Percentiles rank a stretch among this genome's conserved stretches.
Evolutionary conservation across 768 basidiomycete genomes (phyloP).

Genomic region (Rhizopogon sp.): DNA sequence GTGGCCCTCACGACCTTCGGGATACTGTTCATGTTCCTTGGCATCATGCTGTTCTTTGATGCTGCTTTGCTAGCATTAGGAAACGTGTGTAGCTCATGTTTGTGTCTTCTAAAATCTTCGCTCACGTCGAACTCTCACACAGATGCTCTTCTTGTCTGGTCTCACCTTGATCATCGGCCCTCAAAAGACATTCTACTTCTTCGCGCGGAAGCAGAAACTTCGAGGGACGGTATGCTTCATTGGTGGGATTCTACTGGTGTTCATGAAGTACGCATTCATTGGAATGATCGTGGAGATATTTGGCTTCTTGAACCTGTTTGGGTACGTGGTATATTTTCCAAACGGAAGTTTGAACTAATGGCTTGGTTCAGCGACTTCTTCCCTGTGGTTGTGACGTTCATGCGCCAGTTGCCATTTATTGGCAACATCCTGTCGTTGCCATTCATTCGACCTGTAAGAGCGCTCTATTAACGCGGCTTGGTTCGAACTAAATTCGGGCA

Average conservation of each 20-base stretch:
- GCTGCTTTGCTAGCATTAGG: constrained; percentile 94
- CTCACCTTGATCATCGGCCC: constrained; percentile 96
- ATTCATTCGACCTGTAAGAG: constrained; percentile 74
- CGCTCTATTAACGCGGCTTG: background rate
- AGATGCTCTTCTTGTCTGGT: constrained; percentile 94
- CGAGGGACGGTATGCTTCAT: constrained; percentile 87
- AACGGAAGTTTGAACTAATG: constrained; percentile 3
- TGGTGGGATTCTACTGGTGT: constrained; percentile 88
- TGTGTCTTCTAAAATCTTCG: background rate
- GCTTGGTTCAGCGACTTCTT: constrained; percentile 81
- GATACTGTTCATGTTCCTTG: constrained; percentile 91
- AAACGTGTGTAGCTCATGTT: constrained; percentile 57
- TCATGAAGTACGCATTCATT: constrained; percentile 91
- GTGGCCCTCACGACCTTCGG: constrained; percentile 97
- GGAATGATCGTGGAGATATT: constrained; percentile 94
- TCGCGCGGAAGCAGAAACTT: constrained; percentile 91
- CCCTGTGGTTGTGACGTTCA: constrained; percentile 96
- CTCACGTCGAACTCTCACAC: constrained; percentile 1
- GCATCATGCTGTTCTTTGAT: constrained; percentile 95
- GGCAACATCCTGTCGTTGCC: constrained; percentile 85
- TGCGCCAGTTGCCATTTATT: constrained; percentile 89
- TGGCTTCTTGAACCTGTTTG: constrained; percentile 96
- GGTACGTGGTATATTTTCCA: constrained; percentile 41
- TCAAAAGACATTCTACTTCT: constrained; percentile 97
- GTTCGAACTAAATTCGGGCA: constrained; percentile 20